Conservation (phyloP, 2,329 filamentous ascomycete genomes). For the Metarhizium sp. region DNA sequence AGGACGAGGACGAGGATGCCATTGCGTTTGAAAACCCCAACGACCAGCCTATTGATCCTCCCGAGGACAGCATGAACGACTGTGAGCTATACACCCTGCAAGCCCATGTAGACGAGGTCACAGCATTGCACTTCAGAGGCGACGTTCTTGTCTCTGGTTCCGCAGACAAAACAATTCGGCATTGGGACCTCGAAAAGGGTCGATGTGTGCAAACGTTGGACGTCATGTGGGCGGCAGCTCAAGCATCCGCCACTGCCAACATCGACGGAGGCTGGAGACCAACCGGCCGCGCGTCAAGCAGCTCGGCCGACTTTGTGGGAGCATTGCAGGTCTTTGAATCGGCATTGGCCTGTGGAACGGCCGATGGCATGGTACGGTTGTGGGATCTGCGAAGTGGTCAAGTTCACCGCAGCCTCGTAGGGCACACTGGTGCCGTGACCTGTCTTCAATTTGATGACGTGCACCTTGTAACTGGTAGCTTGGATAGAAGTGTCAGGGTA, state of each 20-base stretch:
- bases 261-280: slow-evolving; percentile 63
- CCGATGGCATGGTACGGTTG: slow-evolving; percentile 90
- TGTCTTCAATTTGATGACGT: slow-evolving; percentile 94
- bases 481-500: slow-evolving; percentile 89
- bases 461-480: slow-evolving; percentile 85
- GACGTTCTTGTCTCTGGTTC: slow-evolving; percentile 91
- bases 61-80: slow-evolving; percentile 74
- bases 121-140: slow-evolving; percentile 81
- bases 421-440: slow-evolving; percentile 90
- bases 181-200: slow-evolving; percentile 97
- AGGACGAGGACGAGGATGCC: slow-evolving; percentile 53
- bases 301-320: slow-evolving; percentile 83
- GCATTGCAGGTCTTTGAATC: slow-evolving; percentile 94
- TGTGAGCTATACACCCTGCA: slow-evolving; percentile 83
- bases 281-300: slow-evolving; percentile 49
- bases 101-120: slow-evolving; percentile 89
- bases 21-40: slow-evolving; percentile 66
- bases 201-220: slow-evolving; percentile 95
- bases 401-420: slow-evolving; percentile 91
- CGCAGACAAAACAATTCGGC: slow-evolving; percentile 90
- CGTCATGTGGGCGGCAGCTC: slow-evolving; percentile 94
- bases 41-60: slow-evolving; percentile 58
- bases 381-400: slow-evolving; percentile 97
- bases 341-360: slow-evolving; percentile 89
- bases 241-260: slow-evolving; percentile 64